A percentile compares a stretch with the other conserved stretches of the same genome.
Evolutionary conservation across 2,329 filamentous ascomycete species (phyloP).

Genomic region (Microcera coccophila): DNA sequence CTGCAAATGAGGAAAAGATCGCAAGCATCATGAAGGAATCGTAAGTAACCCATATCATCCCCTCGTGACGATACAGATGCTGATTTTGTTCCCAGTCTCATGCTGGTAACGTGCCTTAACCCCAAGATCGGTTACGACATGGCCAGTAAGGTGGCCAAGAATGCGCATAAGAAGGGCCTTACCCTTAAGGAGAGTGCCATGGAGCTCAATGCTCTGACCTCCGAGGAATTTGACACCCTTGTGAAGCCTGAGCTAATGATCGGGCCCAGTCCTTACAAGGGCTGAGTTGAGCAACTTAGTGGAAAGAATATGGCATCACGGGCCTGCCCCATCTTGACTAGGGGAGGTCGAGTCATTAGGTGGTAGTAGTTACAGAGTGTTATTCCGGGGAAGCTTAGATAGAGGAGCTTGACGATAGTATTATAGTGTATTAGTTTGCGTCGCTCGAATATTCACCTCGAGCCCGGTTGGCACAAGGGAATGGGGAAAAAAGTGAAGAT

Average conservation of each 20-base stretch:
- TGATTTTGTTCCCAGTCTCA: constrained; percentile 60
- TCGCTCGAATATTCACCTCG: no score
- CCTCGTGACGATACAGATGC: not conserved
- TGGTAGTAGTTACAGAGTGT: no score
- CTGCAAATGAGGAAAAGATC: constrained; percentile 94
- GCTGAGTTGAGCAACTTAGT: no score
- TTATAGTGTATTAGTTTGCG: no score
- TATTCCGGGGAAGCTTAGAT: no score
- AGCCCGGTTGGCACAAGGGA: no score
- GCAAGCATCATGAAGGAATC: constrained; percentile 87
- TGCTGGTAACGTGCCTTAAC: constrained; percentile 97
- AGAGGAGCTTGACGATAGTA: no score
- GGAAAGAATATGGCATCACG: no score
- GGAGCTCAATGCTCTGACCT: constrained; percentile 83
- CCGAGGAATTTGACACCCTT: constrained; percentile 83
- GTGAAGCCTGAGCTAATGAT: constrained; percentile 96
- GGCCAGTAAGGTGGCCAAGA: constrained; percentile 96
- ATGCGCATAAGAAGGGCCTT: constrained; percentile 96
- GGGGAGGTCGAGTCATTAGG: no score
- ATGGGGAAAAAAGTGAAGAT: no score
- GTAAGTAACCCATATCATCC: constrained; percentile 48
- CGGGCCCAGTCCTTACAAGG: constrained; percentile 65
- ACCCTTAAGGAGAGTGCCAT: constrained; percentile 92
- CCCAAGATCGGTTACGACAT: constrained; percentile 97
- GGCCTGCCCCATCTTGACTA: no score